Evolutionary conservation across 345 rosid species (phyloP).

Genomic region (Lepidium africanum): DNA sequence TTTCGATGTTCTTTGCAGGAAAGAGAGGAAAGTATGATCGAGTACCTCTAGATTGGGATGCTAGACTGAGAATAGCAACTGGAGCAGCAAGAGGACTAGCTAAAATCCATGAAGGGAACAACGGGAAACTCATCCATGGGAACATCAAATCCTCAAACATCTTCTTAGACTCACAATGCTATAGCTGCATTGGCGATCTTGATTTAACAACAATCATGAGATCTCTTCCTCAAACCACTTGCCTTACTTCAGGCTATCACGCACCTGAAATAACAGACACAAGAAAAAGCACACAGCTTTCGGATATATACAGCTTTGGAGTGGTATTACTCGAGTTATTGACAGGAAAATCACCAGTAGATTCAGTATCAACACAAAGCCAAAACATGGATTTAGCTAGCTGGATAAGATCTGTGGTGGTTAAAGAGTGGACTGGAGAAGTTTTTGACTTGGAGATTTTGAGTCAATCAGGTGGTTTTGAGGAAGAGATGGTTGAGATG

Average conservation of each 20-base stretch:
- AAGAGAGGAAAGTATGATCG: slow-evolving; percentile 38
- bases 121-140: slow-evolving; percentile 62
- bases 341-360: slow-evolving; percentile 83
- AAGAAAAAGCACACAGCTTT: slow-evolving; percentile 64
- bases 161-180: slow-evolving; percentile 48
- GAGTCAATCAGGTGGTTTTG: slow-evolving; percentile 42
- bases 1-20: background rate
- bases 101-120: slow-evolving; percentile 51
- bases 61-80: slow-evolving; percentile 55
- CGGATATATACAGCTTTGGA: slow-evolving; percentile 92
- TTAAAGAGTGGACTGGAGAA: slow-evolving; percentile 75
- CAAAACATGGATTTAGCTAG: slow-evolving; percentile 49
- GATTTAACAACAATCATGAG: slow-evolving; percentile 64
- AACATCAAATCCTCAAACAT: slow-evolving; percentile 80
- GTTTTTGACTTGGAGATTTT: slow-evolving; percentile 73
- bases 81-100: slow-evolving; percentile 80
- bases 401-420: slow-evolving; percentile 63
- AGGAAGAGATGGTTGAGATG: slow-evolving; percentile 84
- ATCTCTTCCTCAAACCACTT: slow-evolving; percentile 49
- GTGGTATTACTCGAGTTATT: slow-evolving; percentile 80
- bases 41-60: slow-evolving; percentile 60
- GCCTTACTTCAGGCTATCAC: slow-evolving; percentile 69
- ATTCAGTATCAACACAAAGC: slow-evolving; percentile 22
- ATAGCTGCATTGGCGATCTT: slow-evolving; percentile 64
- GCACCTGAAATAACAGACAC: slow-evolving; percentile 96